phyloP scores from a whole-genome alignment of 1,139 yeast species.

The Yamadazyma diospyri region DNA sequence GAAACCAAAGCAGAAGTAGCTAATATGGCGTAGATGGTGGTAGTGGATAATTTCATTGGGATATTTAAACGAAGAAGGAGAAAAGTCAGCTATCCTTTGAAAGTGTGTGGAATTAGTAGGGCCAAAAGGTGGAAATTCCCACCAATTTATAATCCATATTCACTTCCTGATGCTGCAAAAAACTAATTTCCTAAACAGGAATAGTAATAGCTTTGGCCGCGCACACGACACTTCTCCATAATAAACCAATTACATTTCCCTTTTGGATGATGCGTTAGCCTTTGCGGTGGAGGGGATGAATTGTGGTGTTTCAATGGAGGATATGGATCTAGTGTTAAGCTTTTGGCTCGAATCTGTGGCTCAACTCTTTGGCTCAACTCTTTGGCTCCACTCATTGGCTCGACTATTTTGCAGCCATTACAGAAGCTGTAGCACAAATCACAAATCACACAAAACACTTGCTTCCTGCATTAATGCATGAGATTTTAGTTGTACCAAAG shows the following conservation, averaged over 20 bases:
- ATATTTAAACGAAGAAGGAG: conserved; percentile 4
- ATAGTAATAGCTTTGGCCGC: conserved; percentile 3
- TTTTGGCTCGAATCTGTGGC: too few species aligned
- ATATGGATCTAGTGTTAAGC: too few species aligned
- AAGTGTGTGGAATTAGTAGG: neutral
- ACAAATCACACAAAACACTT: too few species aligned
- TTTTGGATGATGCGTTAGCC: too few species aligned
- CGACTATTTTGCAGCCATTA: too few species aligned
- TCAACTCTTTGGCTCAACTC: too few species aligned
- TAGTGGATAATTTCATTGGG: conserved; percentile 45
- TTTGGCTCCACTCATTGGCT: too few species aligned
- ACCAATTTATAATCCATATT: conserved; percentile 1
- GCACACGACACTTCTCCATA: conserved; percentile 2
- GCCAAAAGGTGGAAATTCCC: neutral
- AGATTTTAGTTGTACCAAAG: too few species aligned
- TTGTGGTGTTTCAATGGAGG: too few species aligned
- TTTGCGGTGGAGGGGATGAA: too few species aligned
- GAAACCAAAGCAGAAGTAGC: conserved; percentile 38
- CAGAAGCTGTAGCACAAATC: too few species aligned
- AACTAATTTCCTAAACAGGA: conserved; percentile 4
- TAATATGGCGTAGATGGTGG: conserved; percentile 41
- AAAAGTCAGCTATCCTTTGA: neutral
- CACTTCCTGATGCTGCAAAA: conserved; percentile 1
- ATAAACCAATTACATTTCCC: neutral
- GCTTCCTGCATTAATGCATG: too few species aligned